These are phyloP conservation scores for Nakazawaea wickerhamii DNA, from an alignment of 805 yeast genomes.

Conservation along the genomic window DNA sequence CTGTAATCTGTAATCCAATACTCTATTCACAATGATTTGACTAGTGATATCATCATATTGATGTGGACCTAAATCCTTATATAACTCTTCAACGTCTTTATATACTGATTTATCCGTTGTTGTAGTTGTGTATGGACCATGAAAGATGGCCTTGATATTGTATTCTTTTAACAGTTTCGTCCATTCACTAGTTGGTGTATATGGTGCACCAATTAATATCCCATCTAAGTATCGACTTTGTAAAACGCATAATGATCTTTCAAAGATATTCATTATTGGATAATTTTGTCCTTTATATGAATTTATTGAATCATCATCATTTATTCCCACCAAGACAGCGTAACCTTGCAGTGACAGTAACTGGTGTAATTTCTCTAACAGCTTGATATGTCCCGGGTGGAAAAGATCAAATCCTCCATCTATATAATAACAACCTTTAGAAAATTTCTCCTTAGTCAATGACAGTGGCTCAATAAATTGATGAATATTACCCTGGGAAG, in stretches of 20 bases:
- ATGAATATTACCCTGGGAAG: constrained; percentile 25
- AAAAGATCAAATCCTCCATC: constrained; percentile 90
- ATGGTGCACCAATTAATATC: constrained; percentile 67
- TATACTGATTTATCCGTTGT: constrained; percentile 21
- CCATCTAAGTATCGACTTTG: constrained; percentile 86
- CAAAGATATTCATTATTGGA: constrained; percentile 85
- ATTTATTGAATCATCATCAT: constrained; percentile 53
- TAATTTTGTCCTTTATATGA: constrained; percentile 53
- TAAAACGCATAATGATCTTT: constrained; percentile 79
- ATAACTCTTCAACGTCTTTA: constrained; percentile 25
- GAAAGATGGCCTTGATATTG: constrained; percentile 37
- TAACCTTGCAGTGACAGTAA: constrained; percentile 33
- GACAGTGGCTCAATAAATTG: constrained; percentile 31
- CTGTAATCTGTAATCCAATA: constrained; percentile 56
- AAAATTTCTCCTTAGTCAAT: constrained; percentile 16
- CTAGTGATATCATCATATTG: constrained; percentile 62
- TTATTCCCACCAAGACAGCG: constrained; percentile 62
- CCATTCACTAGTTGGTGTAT: constrained; percentile 31
- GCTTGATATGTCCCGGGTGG: constrained; percentile 88
- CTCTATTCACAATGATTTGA: constrained; percentile 69
- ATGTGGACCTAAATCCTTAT: constrained; percentile 43
- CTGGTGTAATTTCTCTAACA: constrained; percentile 44
- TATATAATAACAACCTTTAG: constrained; percentile 40
- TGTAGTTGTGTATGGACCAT: constrained; percentile 46
- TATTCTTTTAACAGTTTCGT: constrained; percentile 30